A percentile compares a stretch with the other conserved stretches of the same genome.
Evolutionary conservation across 345 rosid species (phyloP).

Genomic region (Eucalyptus fibrosa): DNA sequence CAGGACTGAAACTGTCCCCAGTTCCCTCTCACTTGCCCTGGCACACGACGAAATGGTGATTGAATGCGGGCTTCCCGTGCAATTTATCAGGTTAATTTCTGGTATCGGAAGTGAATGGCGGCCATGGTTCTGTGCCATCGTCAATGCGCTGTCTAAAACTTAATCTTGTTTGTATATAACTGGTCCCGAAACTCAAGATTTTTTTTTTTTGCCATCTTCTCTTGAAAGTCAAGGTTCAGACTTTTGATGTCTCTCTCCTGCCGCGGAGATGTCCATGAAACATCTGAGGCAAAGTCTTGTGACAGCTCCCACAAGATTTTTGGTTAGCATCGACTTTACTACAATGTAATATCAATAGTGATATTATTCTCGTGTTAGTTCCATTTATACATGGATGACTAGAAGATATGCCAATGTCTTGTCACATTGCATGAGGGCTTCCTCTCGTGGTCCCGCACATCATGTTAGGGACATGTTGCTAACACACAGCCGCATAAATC

Average conservation of each 20-base stretch:
- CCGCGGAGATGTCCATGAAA: not conserved
- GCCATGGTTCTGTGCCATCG: not conserved
- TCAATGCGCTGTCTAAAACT: not conserved
- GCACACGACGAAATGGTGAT: not conserved
- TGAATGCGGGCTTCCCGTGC: not conserved
- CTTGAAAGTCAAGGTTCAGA: not conserved
- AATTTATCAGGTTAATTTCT: not conserved
- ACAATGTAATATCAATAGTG: not conserved
- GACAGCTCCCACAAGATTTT: not conserved
- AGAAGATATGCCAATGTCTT: not conserved
- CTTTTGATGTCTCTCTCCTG: not conserved
- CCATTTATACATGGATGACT: rapidly evolving
- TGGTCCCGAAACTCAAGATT: not conserved
- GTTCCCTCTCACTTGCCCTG: not conserved
- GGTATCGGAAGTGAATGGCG: not conserved
- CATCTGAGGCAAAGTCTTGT: not conserved
- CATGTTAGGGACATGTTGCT: not conserved
- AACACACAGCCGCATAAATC: not conserved
- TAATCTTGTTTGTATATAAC: not conserved
- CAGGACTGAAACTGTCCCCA: not conserved
- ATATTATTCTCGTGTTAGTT: not conserved
- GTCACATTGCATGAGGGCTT: too few relatives aligned
- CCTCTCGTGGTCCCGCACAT: not conserved
- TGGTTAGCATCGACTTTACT: not conserved
- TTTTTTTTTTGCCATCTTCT: not conserved